Conservation (phyloP, 106 monocot genomes). For the Acorus gramineus region DNA sequence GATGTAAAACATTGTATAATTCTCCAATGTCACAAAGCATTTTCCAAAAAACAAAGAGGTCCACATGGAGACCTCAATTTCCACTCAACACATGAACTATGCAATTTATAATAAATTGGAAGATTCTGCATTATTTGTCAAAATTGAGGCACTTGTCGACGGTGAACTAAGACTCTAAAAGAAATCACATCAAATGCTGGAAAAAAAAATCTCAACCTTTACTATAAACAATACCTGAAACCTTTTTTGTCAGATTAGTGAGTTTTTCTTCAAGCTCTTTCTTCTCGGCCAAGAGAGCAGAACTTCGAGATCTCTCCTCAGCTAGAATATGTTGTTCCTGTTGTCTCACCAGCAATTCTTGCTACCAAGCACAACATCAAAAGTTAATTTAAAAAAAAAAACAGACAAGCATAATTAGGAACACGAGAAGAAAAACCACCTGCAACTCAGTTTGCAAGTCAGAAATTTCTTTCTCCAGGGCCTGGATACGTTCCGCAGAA, state of each 20-base stretch:
- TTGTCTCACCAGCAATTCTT: conserved; percentile 47
- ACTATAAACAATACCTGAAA: conserved; percentile 39
- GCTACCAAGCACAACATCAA: conserved; percentile 23
- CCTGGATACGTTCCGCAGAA: conserved; percentile 30
- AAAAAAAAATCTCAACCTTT: not conserved
- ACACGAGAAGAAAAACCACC: conserved; percentile 20
- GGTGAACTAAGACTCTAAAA: too few relatives aligned
- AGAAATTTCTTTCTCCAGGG: conserved; percentile 66
- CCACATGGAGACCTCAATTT: too few relatives aligned
- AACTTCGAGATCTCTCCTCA: conserved; percentile 44
- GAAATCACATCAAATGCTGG: too few relatives aligned
- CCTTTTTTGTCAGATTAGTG: conserved; percentile 41
- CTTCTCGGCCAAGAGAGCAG: conserved; percentile 56
- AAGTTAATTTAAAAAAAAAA: conserved; percentile 6
- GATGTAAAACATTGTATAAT: too few relatives aligned
- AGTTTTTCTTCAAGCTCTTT: conserved; percentile 69
- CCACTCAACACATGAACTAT: too few relatives aligned
- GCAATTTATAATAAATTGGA: too few relatives aligned
- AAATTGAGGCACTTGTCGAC: too few relatives aligned
- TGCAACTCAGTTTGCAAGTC: conserved; percentile 57
- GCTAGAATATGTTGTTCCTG: conserved; percentile 60
- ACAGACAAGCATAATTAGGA: not conserved
- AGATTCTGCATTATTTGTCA: too few relatives aligned
- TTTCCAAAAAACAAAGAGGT: too few relatives aligned
- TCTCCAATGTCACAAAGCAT: too few relatives aligned